Base-by-base conservation (phyloP, 768 basidiomycete genomes). In the Amanita rimosa region DNA sequence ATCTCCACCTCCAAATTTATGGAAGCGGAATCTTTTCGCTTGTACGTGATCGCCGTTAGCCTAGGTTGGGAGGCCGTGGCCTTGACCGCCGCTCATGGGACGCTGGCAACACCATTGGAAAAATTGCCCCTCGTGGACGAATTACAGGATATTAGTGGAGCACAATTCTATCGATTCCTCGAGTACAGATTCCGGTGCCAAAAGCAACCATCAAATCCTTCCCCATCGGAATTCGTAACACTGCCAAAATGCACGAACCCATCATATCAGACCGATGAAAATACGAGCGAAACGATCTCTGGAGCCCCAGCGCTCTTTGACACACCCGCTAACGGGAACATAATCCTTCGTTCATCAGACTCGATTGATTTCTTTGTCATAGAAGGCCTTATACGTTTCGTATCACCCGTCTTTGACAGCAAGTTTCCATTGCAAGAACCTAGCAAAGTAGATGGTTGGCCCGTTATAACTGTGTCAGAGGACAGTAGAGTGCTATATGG, bases 71-170 rank as follows among this genome's bases (percentile, higher is more conserved):
- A 16, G 55, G 49, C 10, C 55, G 47, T 36, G 60, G 52, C 5
- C 51, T 46, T 47, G 44, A 21, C 31, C 53, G 54, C 13, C 53
- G 62, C 50, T 68, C 64, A 57, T 70, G 70, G 54, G 51, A 64
- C 42, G 66, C 50, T 57, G 57, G 64, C n/a, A 71, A 74, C 48
- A 73, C 65, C 6, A 79, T 76, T 29, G 29, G 10, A 29, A 29
- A 29, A 29, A 11, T 10, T 48, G 6, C 8, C 37, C 19, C 40
- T 26, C 38, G n/a, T 39, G 3, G 29, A 41, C 16, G 47, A 48
- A 19, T 31, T 40, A 14, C 26, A 22, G 38, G 22, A 29, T 13
- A 40, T 48, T 10, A 40, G 21, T n/a, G 47, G 47, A 7, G 27
- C 29, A 17, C 38, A 26, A 19, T 40, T 48, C 19, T 48, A 40